phyloP scores from a whole-genome alignment of 1,139 yeast genomes.

The Pichia sp. region DNA sequence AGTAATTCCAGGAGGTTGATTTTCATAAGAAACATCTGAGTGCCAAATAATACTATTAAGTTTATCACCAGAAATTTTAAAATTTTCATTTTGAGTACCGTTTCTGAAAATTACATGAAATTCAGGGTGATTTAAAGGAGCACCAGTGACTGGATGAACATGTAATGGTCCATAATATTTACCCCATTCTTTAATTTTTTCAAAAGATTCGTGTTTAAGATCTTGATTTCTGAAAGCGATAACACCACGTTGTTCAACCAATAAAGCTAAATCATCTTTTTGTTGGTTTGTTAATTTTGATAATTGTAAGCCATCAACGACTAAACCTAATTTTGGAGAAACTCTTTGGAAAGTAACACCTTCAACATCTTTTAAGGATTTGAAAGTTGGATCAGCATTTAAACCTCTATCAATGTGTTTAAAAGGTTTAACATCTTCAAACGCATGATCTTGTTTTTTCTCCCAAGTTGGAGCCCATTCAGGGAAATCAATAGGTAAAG shows the following conservation, averaged over 20 bases:
- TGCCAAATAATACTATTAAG: conserved; percentile 47
- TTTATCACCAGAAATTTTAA: conserved; percentile 34
- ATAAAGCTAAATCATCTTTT: conserved; percentile 4
- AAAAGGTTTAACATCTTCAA: conserved; percentile 41
- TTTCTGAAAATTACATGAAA: conserved; percentile 57
- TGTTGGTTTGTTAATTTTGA: not conserved
- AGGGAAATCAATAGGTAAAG: not conserved
- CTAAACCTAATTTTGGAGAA: conserved; percentile 65
- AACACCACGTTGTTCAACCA: conserved; percentile 43
- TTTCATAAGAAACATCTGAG: conserved; percentile 64
- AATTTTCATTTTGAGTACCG: conserved; percentile 35
- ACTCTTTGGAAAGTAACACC: conserved; percentile 30
- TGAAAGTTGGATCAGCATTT: conserved; percentile 50
- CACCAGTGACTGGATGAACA: conserved; percentile 68
- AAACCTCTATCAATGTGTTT: conserved; percentile 49
- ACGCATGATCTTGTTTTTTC: conserved; percentile 32
- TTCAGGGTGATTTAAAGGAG: conserved; percentile 54
- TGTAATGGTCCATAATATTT: conserved; percentile 62
- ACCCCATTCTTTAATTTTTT: conserved; percentile 48
- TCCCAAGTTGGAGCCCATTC: conserved; percentile 46
- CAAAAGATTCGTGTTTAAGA: conserved; percentile 41
- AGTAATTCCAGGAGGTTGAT: conserved; percentile 65
- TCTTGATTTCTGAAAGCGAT: conserved; percentile 65
- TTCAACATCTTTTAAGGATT: conserved; percentile 41
- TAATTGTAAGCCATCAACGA: conserved; percentile 1